Percentiles rank a stretch among this genome's conserved stretches.
Conservation (phyloP, 2,329 filamentous ascomycete genomes). For the Endothia cerciana region DNA sequence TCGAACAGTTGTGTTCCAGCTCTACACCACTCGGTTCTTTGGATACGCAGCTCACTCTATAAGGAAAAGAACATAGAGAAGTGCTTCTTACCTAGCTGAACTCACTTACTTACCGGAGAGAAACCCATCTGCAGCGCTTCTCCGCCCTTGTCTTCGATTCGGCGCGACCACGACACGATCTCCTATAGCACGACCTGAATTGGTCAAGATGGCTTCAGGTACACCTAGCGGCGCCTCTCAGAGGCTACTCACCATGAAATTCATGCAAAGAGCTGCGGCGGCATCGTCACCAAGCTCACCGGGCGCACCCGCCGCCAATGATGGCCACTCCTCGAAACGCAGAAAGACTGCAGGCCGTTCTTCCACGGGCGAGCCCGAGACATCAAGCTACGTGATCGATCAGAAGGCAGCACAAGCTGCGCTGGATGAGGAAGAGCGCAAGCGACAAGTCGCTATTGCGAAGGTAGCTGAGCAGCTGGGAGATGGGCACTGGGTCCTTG, state of each 20-base stretch:
- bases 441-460: slow-evolving; percentile 63
- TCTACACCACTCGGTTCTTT: neutral
- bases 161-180: neutral
- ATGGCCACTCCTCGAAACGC: slow-evolving; percentile 64
- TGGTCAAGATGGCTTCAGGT: slow-evolving; percentile 49
- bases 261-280: slow-evolving; percentile 87
- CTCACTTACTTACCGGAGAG: neutral
- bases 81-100: no score
- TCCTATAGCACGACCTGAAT: neutral
- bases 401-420: slow-evolving; percentile 65
- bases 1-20: neutral
- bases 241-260: slow-evolving; percentile 91
- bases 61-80: neutral
- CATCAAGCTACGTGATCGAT: slow-evolving; percentile 50
- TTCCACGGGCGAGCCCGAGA: slow-evolving; percentile 38
- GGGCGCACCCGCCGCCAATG: slow-evolving; percentile 45
- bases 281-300: slow-evolving; percentile 54
- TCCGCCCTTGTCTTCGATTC: neutral
- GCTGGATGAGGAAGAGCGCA: slow-evolving; percentile 68
- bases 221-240: slow-evolving; percentile 77
- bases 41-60: neutral
- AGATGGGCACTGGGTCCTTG: slow-evolving; percentile 78
- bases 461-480: slow-evolving; percentile 64
- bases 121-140: neutral
- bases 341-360: slow-evolving; percentile 53